Base-by-base conservation (phyloP, 495 filamentous ascomycete genomes). In the Aspergillus biplanus region DNA sequence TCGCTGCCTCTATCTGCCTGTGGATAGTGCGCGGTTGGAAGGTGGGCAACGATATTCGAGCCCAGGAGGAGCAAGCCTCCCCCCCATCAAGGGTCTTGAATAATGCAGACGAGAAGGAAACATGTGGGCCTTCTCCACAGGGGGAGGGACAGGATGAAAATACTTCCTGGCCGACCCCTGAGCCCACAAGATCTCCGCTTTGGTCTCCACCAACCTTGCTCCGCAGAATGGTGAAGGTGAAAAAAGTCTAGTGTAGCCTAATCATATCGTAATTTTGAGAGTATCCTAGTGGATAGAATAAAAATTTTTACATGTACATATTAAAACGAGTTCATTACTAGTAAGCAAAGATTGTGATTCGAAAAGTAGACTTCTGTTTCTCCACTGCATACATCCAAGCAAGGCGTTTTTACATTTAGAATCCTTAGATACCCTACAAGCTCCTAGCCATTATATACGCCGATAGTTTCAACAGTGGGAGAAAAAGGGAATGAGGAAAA, bases 21-120 rank as follows among this genome's bases (percentile, higher is more conserved):
- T 80, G 78, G 78, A 7, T 79, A n/a, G 78, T 79, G 15, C 66
- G 77, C 42, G 71, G 74, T 6, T 89, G 86, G 88, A 88, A 87
- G 70, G 77, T 89, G 32, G 80, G 79, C 2, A 83, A 87, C 39
- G 49, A 85, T 33, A 79, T 85, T 66, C 72, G 70, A 50, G 73
- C 72, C 46, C 59, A 75, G 18, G 69, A 69, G 54, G 58, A 67
- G 57, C 59, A 67, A 46, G 60, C 39, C 6, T 35, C 61, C 12
- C 6, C 52, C 27, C 33, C 61, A 5, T 33, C 48, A 7, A 48
- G 54, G 7, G 37, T 37, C 5, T 33, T 44, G 11, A 48, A 35
- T 27, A 27, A 27, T 7, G 44, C 48, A 12, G 56, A 33, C 1
- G 52, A 66, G 35, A 48, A 37, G 6, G 56, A 56, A 37, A 27